phyloP scores from a whole-genome alignment of 2,329 filamentous ascomycete genomes.

The Anisogramma anomala region DNA sequence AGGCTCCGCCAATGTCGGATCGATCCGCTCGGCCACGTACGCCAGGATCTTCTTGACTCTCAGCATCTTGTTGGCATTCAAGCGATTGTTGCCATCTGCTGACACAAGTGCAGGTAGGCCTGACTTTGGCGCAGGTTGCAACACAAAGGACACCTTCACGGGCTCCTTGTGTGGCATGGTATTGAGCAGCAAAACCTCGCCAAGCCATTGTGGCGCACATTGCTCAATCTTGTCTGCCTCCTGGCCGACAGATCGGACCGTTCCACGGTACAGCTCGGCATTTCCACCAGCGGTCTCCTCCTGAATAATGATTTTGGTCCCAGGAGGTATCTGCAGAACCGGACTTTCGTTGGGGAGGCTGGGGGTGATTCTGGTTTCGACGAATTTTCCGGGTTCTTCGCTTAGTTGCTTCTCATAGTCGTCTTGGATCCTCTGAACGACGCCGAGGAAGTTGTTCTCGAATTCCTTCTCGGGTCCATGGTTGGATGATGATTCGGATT shows the following conservation, averaged over 20 bases:
- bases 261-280: constrained; percentile 84
- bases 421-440: constrained; percentile 59
- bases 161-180: constrained; percentile 77
- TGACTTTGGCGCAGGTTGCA: constrained; percentile 67
- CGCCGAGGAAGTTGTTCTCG: constrained; percentile 63
- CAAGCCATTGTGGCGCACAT: constrained; percentile 81
- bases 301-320: constrained; percentile 57
- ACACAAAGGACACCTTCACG: constrained; percentile 86
- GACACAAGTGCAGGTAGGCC: constrained; percentile 60
- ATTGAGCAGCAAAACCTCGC: constrained; percentile 76
- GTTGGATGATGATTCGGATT: constrained; percentile 50
- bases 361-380: constrained; percentile 56
- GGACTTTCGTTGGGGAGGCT: constrained; percentile 64
- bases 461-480: constrained; percentile 53
- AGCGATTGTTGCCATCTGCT: constrained; percentile 70
- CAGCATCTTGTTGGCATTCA: constrained; percentile 96
- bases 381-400: constrained; percentile 39
- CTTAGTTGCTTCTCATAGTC: constrained; percentile 59
- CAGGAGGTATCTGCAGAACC: constrained; percentile 58
- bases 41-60: constrained; percentile 86
- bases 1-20: constrained; percentile 33
- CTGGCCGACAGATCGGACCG: constrained; percentile 62
- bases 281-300: constrained; percentile 57
- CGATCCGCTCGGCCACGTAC: constrained; percentile 87
- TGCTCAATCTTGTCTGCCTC: constrained; percentile 79